Percentiles rank a stretch among this genome's conserved stretches.
These are phyloP conservation scores for Microsporum canis DNA, from an alignment of 2,329 filamentous ascomycete genomes.

Conservation along the genomic window DNA sequence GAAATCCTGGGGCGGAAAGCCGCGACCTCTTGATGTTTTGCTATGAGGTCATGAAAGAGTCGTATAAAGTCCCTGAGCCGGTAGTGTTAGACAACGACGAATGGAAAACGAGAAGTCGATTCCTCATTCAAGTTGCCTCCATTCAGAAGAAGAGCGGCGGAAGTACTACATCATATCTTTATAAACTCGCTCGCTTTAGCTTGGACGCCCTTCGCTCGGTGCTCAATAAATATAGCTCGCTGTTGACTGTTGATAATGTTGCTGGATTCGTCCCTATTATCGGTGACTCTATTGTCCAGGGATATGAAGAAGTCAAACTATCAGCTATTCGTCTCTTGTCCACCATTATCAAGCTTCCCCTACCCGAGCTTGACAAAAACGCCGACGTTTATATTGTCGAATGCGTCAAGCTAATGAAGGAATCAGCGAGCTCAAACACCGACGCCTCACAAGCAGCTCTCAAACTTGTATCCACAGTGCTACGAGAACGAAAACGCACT, in stretches of 20 bases:
- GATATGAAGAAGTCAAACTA: slow-evolving; percentile 86
- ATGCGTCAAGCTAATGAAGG: slow-evolving; percentile 68
- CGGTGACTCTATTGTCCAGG: slow-evolving; percentile 71
- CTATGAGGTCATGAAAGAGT: slow-evolving; percentile 83
- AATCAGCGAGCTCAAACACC: slow-evolving; percentile 63
- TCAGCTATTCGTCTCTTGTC: slow-evolving; percentile 76
- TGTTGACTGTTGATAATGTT: slow-evolving; percentile 70
- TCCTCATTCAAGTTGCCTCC: slow-evolving; percentile 65
- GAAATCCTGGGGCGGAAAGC: slow-evolving; percentile 67
- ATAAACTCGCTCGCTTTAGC: slow-evolving; percentile 80
- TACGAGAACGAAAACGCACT: slow-evolving; percentile 68
- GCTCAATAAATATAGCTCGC: slow-evolving; percentile 71
- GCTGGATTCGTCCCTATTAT: slow-evolving; percentile 78
- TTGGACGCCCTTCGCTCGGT: slow-evolving; percentile 76
- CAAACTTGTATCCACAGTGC: slow-evolving; percentile 73
- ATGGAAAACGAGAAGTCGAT: slow-evolving; percentile 49
- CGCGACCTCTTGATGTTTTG: slow-evolving; percentile 85
- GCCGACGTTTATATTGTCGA: slow-evolving; percentile 73
- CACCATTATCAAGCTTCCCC: slow-evolving; percentile 71
- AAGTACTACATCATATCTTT: slow-evolving; percentile 64
- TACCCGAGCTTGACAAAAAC: slow-evolving; percentile 57
- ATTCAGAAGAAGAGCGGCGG: slow-evolving; percentile 63
- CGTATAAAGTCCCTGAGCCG: slow-evolving; percentile 47
- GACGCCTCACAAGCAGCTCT: slow-evolving; percentile 79
- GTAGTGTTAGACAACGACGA: slow-evolving; percentile 23